phyloP scores from a whole-genome alignment of 495 filamentous ascomycete species.

The Chlorociboria aeruginascens region DNA sequence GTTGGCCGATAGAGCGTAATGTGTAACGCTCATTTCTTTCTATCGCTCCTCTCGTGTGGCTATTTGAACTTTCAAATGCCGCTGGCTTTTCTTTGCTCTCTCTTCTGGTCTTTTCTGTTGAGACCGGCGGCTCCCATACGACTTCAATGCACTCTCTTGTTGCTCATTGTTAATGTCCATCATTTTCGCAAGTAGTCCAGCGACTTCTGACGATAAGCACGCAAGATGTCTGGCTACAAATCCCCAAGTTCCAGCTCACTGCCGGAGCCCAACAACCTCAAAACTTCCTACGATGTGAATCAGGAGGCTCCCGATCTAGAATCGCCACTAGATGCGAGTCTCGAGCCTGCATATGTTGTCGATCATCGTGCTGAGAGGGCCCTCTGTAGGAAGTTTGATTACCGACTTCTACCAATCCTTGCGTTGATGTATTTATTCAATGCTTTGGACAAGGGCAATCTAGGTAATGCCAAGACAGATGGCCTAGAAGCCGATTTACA shows the following conservation, averaged over 20 bases:
- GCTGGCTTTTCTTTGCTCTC: not conserved
- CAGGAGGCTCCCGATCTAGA: not conserved
- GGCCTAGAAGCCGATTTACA: constrained; percentile 30
- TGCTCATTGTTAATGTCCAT: too few species aligned
- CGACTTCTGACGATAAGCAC: not conserved
- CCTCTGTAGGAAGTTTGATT: constrained; percentile 49
- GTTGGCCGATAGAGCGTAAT: too few species aligned
- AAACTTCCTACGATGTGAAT: not conserved
- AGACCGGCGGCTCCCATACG: too few species aligned
- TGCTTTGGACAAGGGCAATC: constrained; percentile 51
- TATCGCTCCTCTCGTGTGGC: too few species aligned
- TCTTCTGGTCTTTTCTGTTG: not conserved
- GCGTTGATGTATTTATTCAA: constrained; percentile 57
- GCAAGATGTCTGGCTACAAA: not conserved
- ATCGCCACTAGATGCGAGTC: not conserved
- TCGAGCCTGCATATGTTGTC: constrained; percentile 3
- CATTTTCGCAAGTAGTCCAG: not conserved
- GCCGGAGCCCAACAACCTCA: not conserved
- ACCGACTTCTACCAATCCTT: constrained; percentile 48
- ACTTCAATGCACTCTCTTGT: too few species aligned
- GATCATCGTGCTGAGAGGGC: constrained; percentile 29
- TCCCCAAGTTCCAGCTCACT: not conserved
- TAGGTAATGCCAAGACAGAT: constrained; percentile 57
- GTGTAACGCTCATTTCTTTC: too few species aligned
- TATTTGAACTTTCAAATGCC: not conserved